Evolutionary conservation across 2,329 filamentous ascomycete genomes (phyloP).

Genomic region (Zymoseptoria tritici): DNA sequence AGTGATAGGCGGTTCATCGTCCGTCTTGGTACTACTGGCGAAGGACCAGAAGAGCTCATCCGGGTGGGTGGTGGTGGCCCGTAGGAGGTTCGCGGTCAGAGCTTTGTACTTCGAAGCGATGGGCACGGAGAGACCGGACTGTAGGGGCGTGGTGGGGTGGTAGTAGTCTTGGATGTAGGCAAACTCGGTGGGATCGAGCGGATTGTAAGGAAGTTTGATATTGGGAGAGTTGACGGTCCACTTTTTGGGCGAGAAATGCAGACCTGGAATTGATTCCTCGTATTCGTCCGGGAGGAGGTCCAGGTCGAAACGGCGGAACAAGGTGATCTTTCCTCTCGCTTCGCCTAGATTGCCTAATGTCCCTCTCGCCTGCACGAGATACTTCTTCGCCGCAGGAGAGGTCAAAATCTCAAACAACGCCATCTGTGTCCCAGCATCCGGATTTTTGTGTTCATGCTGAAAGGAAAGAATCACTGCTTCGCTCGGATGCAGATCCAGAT

Average conservation of each 20-base stretch:
- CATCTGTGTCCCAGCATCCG: constrained; percentile 34
- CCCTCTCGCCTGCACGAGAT: constrained; percentile 34
- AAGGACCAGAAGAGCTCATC: constrained; percentile 44
- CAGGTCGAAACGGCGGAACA: constrained; percentile 43
- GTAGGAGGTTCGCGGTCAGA: constrained; percentile 33
- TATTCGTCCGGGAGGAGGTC: constrained; percentile 32
- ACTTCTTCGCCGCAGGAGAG: constrained; percentile 32
- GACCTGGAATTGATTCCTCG: constrained; percentile 35
- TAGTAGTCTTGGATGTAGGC: constrained; percentile 48
- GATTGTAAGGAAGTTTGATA: constrained; percentile 40
- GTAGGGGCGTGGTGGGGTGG: constrained; percentile 29
- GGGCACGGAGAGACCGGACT: constrained; percentile 31
- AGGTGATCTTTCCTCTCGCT: constrained; percentile 34
- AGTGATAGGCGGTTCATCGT: constrained; percentile 33
- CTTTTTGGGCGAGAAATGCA: constrained; percentile 39
- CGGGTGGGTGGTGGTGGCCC: constrained; percentile 28
- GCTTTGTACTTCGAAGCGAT: constrained; percentile 42
- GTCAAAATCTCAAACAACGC: constrained; percentile 35
- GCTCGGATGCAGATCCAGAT: constrained; percentile 36
- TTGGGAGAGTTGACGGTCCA: constrained; percentile 40
- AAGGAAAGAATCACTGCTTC: constrained; percentile 43
- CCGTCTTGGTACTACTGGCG: constrained; percentile 38
- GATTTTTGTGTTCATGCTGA: constrained; percentile 38
- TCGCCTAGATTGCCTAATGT: constrained; percentile 32
- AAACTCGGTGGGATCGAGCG: constrained; percentile 25